phyloP scores from a whole-genome alignment of 2,329 filamentous ascomycete species.

The Phialocephala sp. region DNA sequence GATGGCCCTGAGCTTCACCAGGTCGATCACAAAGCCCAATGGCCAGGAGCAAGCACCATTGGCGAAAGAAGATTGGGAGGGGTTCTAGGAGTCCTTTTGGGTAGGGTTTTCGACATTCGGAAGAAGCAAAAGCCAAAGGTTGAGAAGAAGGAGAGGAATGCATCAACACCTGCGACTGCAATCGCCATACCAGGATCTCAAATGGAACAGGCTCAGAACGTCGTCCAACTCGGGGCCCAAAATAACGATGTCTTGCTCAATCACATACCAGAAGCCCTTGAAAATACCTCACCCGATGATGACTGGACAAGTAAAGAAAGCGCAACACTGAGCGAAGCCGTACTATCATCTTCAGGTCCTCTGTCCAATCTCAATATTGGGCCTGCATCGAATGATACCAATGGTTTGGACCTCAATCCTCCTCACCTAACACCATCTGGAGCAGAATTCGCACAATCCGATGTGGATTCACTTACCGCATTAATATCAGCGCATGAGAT shows the following conservation, averaged over 20 bases:
- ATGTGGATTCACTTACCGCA: slow-evolving; percentile 38
- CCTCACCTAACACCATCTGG: slow-evolving; percentile 18
- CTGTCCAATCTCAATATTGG: slow-evolving; percentile 29
- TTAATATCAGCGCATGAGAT: slow-evolving; percentile 38
- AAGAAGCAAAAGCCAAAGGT: slow-evolving; percentile 39
- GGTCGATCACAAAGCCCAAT: slow-evolving; percentile 63
- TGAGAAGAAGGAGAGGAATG: slow-evolving; percentile 34
- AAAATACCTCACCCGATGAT: slow-evolving; percentile 22
- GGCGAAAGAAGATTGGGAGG: slow-evolving; percentile 70
- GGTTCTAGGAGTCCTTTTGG: slow-evolving; percentile 70
- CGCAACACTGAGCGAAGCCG: slow-evolving; percentile 20
- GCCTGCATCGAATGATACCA: slow-evolving; percentile 19
- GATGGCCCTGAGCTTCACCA: slow-evolving; percentile 67
- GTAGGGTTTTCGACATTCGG: slow-evolving; percentile 67
- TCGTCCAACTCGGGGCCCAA: slow-evolving; percentile 24
- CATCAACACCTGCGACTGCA: slow-evolving; percentile 27
- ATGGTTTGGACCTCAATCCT: slow-evolving; percentile 27
- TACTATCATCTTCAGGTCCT: slow-evolving; percentile 21
- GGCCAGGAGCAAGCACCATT: slow-evolving; percentile 61
- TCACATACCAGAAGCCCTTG: slow-evolving; percentile 25
- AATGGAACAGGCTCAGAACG: slow-evolving; percentile 19
- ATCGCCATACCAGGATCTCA: slow-evolving; percentile 23
- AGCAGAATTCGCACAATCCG: slow-evolving; percentile 33
- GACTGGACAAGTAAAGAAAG: slow-evolving; percentile 30
- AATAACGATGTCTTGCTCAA: slow-evolving; percentile 27